These are phyloP conservation scores for Stromatinia cepivora DNA, from an alignment of 2,329 filamentous ascomycete genomes.

Conservation along the genomic window DNA sequence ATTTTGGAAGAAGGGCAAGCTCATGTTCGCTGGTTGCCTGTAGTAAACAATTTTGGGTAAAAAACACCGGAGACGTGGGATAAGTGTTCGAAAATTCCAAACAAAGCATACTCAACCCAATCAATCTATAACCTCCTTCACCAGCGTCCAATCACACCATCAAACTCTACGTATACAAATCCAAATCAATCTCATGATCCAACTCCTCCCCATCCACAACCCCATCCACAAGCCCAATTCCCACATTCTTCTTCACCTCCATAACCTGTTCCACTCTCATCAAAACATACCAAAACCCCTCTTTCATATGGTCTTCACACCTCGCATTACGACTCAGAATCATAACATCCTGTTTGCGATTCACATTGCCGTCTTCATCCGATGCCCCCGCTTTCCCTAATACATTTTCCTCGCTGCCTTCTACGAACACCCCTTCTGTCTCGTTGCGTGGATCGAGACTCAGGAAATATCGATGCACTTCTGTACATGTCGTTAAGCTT, in stretches of 20 bases:
- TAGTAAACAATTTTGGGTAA: background rate
- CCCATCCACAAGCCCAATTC: background rate
- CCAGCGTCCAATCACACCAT: too few relatives aligned
- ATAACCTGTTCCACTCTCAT: slow-evolving; percentile 14
- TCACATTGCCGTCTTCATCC: background rate
- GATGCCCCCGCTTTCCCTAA: slow-evolving; percentile 1
- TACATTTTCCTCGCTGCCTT: slow-evolving; percentile 6
- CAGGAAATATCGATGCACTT: slow-evolving; percentile 16
- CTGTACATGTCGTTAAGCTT: background rate
- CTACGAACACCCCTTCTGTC: background rate
- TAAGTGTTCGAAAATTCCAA: background rate
- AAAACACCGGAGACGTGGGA: background rate
- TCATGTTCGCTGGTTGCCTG: background rate
- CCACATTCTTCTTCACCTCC: background rate
- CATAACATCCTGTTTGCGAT: slow-evolving; percentile 20
- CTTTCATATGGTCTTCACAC: slow-evolving; percentile 17
- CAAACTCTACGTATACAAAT: slow-evolving; percentile 11
- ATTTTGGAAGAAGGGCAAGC: background rate
- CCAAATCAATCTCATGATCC: slow-evolving; percentile 17
- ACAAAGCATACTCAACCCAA: background rate
- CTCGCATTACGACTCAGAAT: slow-evolving; percentile 22
- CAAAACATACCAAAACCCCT: slow-evolving; percentile 19
- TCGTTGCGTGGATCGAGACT: background rate
- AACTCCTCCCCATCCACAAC: background rate
- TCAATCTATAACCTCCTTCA: background rate